Evolutionary conservation across 495 filamentous ascomycete genomes (phyloP).

Genomic region (Penicillium waksmanii): DNA sequence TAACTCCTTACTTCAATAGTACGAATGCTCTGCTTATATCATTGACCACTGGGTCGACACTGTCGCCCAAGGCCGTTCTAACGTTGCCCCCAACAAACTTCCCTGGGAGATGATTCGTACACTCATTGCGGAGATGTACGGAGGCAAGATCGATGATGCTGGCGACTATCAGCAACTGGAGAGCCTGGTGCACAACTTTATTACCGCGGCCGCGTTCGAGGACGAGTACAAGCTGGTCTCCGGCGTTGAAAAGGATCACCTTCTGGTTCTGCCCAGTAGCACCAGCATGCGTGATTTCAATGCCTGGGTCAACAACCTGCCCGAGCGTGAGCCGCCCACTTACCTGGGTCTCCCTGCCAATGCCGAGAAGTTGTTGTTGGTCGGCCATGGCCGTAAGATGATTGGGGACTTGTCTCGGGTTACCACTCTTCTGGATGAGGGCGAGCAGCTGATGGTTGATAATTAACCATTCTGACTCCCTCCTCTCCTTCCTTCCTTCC

Average conservation of each 20-base stretch:
- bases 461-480: conserved; percentile 27
- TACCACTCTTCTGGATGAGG: conserved; percentile 86
- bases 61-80: conserved; percentile 80
- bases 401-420: conserved; percentile 82
- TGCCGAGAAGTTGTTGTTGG: conserved; percentile 92
- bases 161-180: conserved; percentile 78
- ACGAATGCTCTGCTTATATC: conserved; percentile 94
- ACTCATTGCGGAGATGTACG: conserved; percentile 91
- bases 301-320: conserved; percentile 87
- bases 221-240: conserved; percentile 86
- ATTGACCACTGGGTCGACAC: conserved; percentile 94
- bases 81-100: conserved; percentile 89
- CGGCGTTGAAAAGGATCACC: conserved; percentile 60
- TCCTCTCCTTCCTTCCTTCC: conserved; percentile 13
- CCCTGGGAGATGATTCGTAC: conserved; percentile 97
- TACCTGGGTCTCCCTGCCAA: conserved; percentile 96
- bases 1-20: conserved; percentile 54
- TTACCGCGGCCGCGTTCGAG: conserved; percentile 89
- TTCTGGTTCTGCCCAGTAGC: conserved; percentile 73
- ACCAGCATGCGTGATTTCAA: conserved; percentile 86
- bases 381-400: conserved; percentile 85
- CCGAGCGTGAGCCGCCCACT: conserved; percentile 94
- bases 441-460: conserved; percentile 87
- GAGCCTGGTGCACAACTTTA: conserved; percentile 70
- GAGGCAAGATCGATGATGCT: conserved; percentile 94